A percentile compares a stretch with the other conserved stretches of the same genome.
Evolutionary conservation across 2,329 filamentous ascomycete species (phyloP).

Genomic region (Bipolaris oryzae): DNA sequence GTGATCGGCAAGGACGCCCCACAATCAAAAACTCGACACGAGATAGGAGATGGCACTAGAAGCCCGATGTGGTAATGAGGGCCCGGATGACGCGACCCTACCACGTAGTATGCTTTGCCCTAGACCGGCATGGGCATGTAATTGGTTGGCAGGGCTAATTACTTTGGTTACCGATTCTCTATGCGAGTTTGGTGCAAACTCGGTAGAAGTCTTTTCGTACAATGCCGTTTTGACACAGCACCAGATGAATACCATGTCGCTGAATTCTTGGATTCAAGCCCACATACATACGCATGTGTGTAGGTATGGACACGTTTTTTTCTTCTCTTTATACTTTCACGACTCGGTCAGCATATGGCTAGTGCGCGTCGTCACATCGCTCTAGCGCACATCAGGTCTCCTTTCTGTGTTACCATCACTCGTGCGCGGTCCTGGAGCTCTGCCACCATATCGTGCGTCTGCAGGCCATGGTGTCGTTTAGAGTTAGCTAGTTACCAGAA

Average conservation of each 20-base stretch:
- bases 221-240: too few relatives aligned
- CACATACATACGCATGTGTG: too few relatives aligned
- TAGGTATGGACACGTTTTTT: too few relatives aligned
- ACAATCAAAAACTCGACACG: not conserved
- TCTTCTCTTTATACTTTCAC: too few relatives aligned
- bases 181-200: too few relatives aligned
- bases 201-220: too few relatives aligned
- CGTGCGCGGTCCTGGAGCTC: conserved; percentile 41
- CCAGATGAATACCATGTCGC: too few relatives aligned
- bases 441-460: conserved; percentile 52
- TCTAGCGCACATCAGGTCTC: conserved; percentile 23
- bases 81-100: not conserved
- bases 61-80: not conserved
- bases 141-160: not conserved
- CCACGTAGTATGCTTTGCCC: not conserved
- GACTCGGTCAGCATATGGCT: too few relatives aligned
- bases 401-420: too few relatives aligned
- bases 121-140: not conserved
- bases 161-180: too few relatives aligned
- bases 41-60: not conserved
- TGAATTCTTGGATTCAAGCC: too few relatives aligned
- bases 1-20: not conserved
- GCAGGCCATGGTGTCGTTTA: conserved; percentile 46
- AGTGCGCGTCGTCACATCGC: conserved; percentile 20
- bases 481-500: conserved; percentile 50